Evolutionary conservation across 345 rosid species (phyloP).

Genomic region (Syzygium grande): DNA sequence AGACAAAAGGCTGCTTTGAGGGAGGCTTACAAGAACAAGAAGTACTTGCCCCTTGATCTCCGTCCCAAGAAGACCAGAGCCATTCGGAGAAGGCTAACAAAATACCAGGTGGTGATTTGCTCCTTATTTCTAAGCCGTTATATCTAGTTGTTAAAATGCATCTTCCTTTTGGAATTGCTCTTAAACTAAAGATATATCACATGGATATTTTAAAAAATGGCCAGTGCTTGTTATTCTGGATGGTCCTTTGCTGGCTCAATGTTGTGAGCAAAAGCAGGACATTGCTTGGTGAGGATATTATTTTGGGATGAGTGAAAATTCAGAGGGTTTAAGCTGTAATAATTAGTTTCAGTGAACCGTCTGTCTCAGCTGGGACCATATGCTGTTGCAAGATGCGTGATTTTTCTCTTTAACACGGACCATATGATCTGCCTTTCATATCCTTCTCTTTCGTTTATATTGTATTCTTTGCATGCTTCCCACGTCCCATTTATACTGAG

Average conservation of each 20-base stretch:
- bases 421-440: not conserved
- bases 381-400: not conserved
- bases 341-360: not conserved
- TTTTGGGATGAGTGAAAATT: not conserved
- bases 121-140: not conserved
- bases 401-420: not conserved
- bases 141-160: not conserved
- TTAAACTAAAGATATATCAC: not conserved
- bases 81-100: slow-evolving; percentile 86
- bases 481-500: not conserved
- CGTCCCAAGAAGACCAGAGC: slow-evolving; percentile 98
- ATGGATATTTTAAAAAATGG: not conserved
- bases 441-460: not conserved
- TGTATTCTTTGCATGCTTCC: not conserved
- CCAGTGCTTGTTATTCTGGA: not conserved
- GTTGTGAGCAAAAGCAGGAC: not conserved
- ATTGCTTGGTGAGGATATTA: not conserved
- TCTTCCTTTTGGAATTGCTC: not conserved
- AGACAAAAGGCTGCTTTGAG: slow-evolving; percentile 81
- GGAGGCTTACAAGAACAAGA: slow-evolving; percentile 78
- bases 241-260: not conserved
- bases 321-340: not conserved
- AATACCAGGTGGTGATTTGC: slow-evolving; percentile 57
- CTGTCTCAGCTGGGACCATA: not conserved
- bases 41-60: slow-evolving; percentile 76